Evolutionary conservation across 306 rosid species (phyloP), one percentile per base, ranked within the genome.

Genomic region (Chamaecrista fasciculata): DNA sequence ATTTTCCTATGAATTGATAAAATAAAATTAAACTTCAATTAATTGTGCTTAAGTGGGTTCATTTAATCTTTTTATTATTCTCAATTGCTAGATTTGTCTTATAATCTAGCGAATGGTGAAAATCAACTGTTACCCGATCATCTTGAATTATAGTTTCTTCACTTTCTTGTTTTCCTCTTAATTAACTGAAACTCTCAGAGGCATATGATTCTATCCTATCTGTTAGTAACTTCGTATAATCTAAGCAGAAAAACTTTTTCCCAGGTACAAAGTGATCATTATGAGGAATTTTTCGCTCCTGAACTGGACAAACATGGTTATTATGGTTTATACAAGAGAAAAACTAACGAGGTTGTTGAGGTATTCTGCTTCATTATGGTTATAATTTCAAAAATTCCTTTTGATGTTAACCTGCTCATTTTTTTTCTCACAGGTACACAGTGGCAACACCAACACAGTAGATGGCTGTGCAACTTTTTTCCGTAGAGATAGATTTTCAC

Each of bases 391-490:
- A 20, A 80, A 20, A 21, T 57, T 50, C 2, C 26, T 51, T 11
- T 60, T 61, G 24, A 74, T 24, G 21, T 43, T 79, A 36, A 78
- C 26, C 64, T 77, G 1, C 62, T 5, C 36, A 43, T 61, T 79
- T 15, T 55, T 70, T 77, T 15, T 48, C n/a, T 82, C 55, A 28
- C 84, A 95, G 99, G 85, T 91, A 70, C 83, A 73, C 57, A 79
- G 37, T 59, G 87, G 86, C 65, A 89, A 81, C 33, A 66, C 82
- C 5, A 89, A 75, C 58, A 84, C 85, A 44, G 84, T 95, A 75
- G 99, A 95, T 46, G 97, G 99, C 26, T 95, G 99, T 86, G 99
- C 99, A 28, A 95, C 99, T 63, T 95, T 95, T 85, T 95, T 87
- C 80, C 99, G 97, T 37, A 82, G 96, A 82, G 99, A 95, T 76